These are phyloP conservation scores for Lophiostoma macrostomum DNA, from an alignment of 495 filamentous ascomycete species.

Conservation along the genomic window DNA sequence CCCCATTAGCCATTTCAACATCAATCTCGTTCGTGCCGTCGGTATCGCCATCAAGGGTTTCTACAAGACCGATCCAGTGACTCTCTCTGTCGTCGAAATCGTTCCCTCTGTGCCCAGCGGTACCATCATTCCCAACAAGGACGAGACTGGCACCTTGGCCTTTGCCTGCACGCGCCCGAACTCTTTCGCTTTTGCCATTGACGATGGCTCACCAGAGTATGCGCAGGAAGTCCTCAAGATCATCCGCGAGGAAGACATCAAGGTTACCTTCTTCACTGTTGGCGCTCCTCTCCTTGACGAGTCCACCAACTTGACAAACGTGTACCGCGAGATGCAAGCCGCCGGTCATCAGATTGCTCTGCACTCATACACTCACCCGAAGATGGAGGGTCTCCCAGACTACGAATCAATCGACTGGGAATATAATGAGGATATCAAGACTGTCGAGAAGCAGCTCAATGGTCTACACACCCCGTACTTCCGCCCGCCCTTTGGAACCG, in stretches of 20 bases:
- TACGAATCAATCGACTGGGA: constrained; percentile 66
- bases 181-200: constrained; percentile 77
- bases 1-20: constrained; percentile 68
- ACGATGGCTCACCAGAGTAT: constrained; percentile 65
- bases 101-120: constrained; percentile 51
- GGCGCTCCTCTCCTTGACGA: constrained; percentile 61
- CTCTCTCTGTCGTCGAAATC: constrained; percentile 63
- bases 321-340: constrained; percentile 33
- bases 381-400: constrained; percentile 63
- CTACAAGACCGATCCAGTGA: constrained; percentile 52
- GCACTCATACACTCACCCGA: constrained; percentile 72
- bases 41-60: constrained; percentile 70
- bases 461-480: constrained; percentile 53
- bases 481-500: constrained; percentile 72
- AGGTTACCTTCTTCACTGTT: constrained; percentile 77
- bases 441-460: constrained; percentile 49
- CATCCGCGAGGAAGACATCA: constrained; percentile 59
- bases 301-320: constrained; percentile 33
- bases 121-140: constrained; percentile 57
- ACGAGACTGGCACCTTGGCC: constrained; percentile 59
- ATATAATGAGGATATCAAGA: constrained; percentile 58
- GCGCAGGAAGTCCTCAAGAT: constrained; percentile 64
- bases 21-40: constrained; percentile 57
- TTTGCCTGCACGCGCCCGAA: constrained; percentile 69
- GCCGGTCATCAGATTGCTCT: constrained; percentile 71